Percentiles rank a stretch among this genome's conserved stretches.
These are phyloP conservation scores for Fusarium proliferatum DNA, from an alignment of 2,329 filamentous ascomycete species.

Conservation along the genomic window DNA sequence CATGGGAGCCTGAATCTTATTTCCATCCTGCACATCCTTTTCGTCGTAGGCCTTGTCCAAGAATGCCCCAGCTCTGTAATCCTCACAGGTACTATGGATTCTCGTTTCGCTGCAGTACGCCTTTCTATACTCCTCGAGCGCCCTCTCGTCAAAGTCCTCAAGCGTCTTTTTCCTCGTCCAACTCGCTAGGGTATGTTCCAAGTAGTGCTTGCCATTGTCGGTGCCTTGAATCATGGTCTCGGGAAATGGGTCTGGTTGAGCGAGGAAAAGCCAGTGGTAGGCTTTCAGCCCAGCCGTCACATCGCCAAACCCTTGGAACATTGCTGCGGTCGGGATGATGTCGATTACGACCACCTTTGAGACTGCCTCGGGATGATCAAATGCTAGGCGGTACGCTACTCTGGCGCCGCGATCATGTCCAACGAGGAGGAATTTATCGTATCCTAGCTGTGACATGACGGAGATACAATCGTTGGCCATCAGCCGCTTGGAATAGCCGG, in stretches of 20 bases:
- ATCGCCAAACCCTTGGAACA: neutral
- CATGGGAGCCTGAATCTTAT: neutral
- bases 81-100: neutral
- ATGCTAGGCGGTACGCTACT: fast-evolving
- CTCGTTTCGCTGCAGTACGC: fast-evolving
- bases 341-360: neutral
- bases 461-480: neutral
- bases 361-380: fast-evolving
- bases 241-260: fast-evolving
- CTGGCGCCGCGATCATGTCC: neutral
- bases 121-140: neutral
- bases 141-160: neutral
- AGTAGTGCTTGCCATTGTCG: neutral
- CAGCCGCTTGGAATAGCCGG: neutral
- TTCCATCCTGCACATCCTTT: fast-evolving
- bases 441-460: neutral
- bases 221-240: fast-evolving
- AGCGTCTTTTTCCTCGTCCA: neutral
- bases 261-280: neutral
- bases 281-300: neutral
- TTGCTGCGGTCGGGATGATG: neutral
- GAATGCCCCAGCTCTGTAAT: neutral
- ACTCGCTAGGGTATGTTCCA: neutral
- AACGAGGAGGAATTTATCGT: fast-evolving
- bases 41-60: neutral